Conservation (phyloP, 192 early-diverging fungal genomes). For the Fimicolochytrium jonesii region DNA sequence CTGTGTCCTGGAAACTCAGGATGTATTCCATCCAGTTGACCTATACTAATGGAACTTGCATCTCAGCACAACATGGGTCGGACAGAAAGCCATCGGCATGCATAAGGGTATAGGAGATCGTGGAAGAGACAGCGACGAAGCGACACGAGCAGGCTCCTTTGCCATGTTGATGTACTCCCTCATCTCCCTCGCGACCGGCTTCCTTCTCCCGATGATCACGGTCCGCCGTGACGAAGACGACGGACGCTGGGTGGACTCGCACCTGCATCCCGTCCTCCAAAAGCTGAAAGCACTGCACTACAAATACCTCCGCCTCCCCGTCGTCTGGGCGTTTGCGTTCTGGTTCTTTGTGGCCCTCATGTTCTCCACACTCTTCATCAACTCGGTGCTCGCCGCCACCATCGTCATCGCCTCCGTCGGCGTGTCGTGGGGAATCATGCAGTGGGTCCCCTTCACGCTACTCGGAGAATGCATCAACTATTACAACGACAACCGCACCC, state of each 20-base stretch:
- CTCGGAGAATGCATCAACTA: constrained; percentile 62
- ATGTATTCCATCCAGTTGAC: background rate
- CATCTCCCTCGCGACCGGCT: constrained; percentile 61
- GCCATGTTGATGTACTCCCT: constrained; percentile 77
- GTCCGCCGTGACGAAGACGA: constrained; percentile 14
- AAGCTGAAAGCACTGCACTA: too few species aligned
- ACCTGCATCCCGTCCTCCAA: too few species aligned
- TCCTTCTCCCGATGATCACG: constrained; percentile 52
- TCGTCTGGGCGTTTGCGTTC: constrained; percentile 71
- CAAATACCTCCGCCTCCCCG: constrained; percentile 21
- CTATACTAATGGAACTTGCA: background rate
- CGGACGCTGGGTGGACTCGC: too few species aligned
- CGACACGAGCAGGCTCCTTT: constrained; percentile 77
- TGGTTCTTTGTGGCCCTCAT: constrained; percentile 63
- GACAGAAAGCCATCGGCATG: constrained; percentile 37
- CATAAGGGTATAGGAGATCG: too few species aligned
- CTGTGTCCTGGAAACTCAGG: background rate
- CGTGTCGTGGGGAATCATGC: constrained; percentile 80
- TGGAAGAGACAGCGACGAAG: too few species aligned
- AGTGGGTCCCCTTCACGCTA: constrained; percentile 93
- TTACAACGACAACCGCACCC: constrained; percentile 14
- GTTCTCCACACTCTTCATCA: constrained; percentile 62
- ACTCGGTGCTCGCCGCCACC: constrained; percentile 55
- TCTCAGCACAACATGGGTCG: constrained; percentile 63
- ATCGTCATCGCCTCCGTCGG: constrained; percentile 70